A percentile compares a stretch with the other conserved stretches of the same genome.
Evolutionary conservation across 495 filamentous ascomycete species (phyloP).

Genomic region (Paragyromitra xinjiangensis): DNA sequence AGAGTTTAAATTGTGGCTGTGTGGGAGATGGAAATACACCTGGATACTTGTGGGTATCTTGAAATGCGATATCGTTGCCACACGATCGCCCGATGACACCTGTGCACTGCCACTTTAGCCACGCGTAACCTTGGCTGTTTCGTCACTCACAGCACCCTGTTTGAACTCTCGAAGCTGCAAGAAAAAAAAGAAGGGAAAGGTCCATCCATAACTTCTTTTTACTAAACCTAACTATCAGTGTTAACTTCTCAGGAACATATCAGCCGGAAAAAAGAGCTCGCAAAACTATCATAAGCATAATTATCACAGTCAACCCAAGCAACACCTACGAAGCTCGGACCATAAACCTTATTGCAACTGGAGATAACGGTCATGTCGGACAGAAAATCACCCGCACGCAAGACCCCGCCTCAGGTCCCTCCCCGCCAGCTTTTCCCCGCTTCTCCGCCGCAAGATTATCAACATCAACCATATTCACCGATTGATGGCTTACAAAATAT

Average conservation of each 20-base stretch:
- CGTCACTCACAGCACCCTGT: constrained; percentile 7
- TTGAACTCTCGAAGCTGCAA: background rate
- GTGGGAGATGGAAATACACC: too few species aligned
- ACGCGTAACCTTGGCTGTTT: constrained; percentile 36
- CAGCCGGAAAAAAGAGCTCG: background rate
- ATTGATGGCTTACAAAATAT: constrained; percentile 7
- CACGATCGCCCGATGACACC: constrained; percentile 19
- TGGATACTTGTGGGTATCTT: background rate
- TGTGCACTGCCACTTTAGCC: constrained; percentile 22
- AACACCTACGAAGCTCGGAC: background rate
- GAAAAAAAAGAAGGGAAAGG: background rate
- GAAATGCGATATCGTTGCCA: background rate
- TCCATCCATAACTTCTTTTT: background rate
- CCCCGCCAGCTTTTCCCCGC: constrained; percentile 25
- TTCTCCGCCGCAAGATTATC: constrained; percentile 20
- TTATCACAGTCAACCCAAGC: background rate
- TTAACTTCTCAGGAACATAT: constrained; percentile 4
- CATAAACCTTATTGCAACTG: background rate
- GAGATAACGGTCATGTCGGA: constrained; percentile 40
- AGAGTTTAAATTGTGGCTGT: too few species aligned
- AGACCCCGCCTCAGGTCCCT: constrained; percentile 20
- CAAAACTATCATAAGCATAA: constrained; percentile 12
- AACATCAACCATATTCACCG: constrained; percentile 22
- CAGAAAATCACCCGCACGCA: constrained; percentile 4
- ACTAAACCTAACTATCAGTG: background rate